A percentile compares a stretch with the other conserved stretches of the same genome.
Evolutionary conservation across 306 rosid species (phyloP).

Genomic region (Rubus parviflorus): DNA sequence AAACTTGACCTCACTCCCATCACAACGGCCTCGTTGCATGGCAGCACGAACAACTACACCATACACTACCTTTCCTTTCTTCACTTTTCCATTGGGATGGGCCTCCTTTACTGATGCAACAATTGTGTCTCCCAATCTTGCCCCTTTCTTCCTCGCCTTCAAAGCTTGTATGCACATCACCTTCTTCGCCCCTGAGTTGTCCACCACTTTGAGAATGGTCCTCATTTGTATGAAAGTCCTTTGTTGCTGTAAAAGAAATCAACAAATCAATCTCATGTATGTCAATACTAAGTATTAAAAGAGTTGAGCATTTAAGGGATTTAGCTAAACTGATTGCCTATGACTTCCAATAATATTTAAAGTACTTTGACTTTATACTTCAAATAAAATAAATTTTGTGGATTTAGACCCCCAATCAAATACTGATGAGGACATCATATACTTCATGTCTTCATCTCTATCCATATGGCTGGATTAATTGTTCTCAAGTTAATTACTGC

Average conservation of each 20-base stretch:
- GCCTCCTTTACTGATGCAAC: slow-evolving; percentile 91
- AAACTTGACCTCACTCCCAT: slow-evolving; percentile 89
- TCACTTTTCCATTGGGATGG: slow-evolving; percentile 82
- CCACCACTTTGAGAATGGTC: slow-evolving; percentile 89
- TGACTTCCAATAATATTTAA: background rate
- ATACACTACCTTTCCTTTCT: slow-evolving; percentile 66
- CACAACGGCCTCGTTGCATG: slow-evolving; percentile 74
- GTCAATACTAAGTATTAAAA: background rate
- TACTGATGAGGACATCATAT: no score
- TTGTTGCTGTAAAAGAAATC: slow-evolving; percentile 50
- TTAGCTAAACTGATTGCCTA: no score
- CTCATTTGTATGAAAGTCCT: slow-evolving; percentile 92
- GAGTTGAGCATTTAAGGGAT: background rate
- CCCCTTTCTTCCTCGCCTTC: slow-evolving; percentile 86
- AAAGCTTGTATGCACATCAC: slow-evolving; percentile 93
- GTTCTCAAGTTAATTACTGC: no score
- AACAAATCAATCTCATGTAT: background rate
- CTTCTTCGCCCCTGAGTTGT: slow-evolving; percentile 81
- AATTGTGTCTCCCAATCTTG: slow-evolving; percentile 86
- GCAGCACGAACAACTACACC: slow-evolving; percentile 75
- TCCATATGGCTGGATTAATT: no score
- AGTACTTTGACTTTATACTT: no score
- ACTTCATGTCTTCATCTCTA: no score
- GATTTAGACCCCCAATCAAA: background rate
- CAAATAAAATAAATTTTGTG: background rate